A percentile compares a stretch with the other conserved stretches of the same genome.
Conservation (phyloP, 768 basidiomycete genomes). For the Daedalea quercina region DNA sequence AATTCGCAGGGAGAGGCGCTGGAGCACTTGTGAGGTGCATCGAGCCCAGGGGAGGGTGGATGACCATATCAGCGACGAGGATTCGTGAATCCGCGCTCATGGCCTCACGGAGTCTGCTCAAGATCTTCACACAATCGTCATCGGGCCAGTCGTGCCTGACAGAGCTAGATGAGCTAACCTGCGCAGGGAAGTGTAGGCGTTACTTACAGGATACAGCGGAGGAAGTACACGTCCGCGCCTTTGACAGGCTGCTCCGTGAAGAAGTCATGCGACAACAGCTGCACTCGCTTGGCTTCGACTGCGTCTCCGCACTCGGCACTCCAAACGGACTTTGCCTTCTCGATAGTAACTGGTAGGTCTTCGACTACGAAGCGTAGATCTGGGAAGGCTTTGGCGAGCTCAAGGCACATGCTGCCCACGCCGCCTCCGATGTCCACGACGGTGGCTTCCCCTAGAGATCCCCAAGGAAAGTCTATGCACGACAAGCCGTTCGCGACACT, state of each 20-base stretch:
- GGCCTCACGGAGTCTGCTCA: constrained; percentile 3
- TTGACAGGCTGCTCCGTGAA: constrained; percentile 11
- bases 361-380: constrained; percentile 15
- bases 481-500: neutral
- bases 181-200: too few species aligned
- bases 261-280: constrained; percentile 9
- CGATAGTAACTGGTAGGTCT: constrained; percentile 12
- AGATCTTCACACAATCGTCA: constrained; percentile 6
- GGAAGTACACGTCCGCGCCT: constrained; percentile 7
- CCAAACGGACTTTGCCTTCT: constrained; percentile 8
- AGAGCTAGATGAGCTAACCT: neutral
- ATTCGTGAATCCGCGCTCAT: constrained; percentile 4
- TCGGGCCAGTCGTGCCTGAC: constrained; percentile 12
- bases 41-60: constrained; percentile 3
- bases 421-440: constrained; percentile 14
- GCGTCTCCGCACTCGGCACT: neutral
- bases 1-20: constrained; percentile 10
- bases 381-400: constrained; percentile 10
- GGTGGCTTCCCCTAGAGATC: constrained; percentile 1
- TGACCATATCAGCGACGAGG: constrained; percentile 4
- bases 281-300: neutral
- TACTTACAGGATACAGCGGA: constrained; percentile 8
- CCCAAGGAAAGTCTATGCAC: constrained; percentile 11
- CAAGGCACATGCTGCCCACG: constrained; percentile 9
- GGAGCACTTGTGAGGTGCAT: constrained; percentile 3